Evolutionary conservation across 2,329 filamentous ascomycete species (phyloP).

Genomic region (Beauveria australis): DNA sequence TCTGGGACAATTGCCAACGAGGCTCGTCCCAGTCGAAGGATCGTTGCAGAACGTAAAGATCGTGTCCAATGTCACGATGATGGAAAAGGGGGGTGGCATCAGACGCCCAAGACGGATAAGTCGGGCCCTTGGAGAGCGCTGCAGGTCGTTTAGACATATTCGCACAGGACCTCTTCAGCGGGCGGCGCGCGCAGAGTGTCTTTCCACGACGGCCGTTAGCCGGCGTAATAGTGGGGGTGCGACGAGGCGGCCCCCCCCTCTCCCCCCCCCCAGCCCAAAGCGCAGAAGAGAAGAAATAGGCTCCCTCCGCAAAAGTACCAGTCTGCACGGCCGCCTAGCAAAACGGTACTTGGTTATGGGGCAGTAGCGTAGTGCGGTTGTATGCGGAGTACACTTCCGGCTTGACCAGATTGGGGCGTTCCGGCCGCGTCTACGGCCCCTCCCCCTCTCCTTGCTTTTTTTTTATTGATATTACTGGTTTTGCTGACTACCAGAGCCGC

Average conservation of each 20-base stretch:
- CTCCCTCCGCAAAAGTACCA: slow-evolving; percentile 10
- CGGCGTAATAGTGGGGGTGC: slow-evolving; percentile 50
- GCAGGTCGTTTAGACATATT: no score
- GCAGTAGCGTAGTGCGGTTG: not conserved
- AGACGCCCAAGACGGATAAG: not conserved
- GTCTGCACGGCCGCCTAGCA: slow-evolving; percentile 8
- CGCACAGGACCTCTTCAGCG: not conserved
- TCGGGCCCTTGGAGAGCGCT: not conserved
- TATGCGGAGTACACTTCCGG: not conserved
- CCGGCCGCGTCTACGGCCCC: not conserved
- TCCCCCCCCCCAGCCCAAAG: not conserved
- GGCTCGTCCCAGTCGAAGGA: no score
- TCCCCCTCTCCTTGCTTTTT: not conserved
- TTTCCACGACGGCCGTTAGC: slow-evolving; percentile 44
- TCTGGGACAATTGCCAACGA: no score
- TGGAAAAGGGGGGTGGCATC: not conserved
- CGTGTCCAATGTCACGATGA: no score
- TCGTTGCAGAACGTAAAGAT: no score
- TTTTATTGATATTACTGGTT: not conserved
- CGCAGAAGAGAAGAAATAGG: not conserved
- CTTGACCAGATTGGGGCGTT: slow-evolving; percentile 1
- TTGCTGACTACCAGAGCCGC: not conserved
- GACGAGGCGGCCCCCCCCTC: not conserved
- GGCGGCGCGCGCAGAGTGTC: slow-evolving; percentile 21
- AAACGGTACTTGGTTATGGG: not conserved